Evolutionary conservation across 345 rosid species (phyloP).

Genomic region (Eucalyptus brandiana): DNA sequence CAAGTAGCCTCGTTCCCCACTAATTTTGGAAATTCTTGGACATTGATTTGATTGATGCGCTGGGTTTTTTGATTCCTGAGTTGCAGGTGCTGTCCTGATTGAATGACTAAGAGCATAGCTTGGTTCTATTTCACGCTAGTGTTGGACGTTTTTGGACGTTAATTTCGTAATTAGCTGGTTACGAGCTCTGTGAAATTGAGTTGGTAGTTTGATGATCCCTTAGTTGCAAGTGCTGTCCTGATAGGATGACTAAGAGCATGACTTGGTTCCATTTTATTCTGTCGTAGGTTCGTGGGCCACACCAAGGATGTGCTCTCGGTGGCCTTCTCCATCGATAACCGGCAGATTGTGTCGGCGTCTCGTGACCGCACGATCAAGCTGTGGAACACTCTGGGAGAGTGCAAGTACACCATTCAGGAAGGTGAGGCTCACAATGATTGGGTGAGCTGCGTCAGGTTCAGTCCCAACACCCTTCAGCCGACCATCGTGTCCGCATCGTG

Average conservation of each 20-base stretch:
- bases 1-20: neutral
- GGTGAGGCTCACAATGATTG: constrained; percentile 74
- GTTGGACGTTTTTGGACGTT: neutral
- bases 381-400: constrained; percentile 95
- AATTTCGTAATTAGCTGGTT: too few species aligned
- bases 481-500: constrained; percentile 91
- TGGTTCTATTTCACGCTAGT: neutral
- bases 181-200: neutral
- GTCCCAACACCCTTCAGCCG: constrained; percentile 69
- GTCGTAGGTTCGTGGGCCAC: constrained; percentile 76
- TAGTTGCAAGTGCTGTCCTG: neutral
- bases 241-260: neutral
- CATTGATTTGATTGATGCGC: neutral
- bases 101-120: neutral
- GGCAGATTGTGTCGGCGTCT: constrained; percentile 96
- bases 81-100: neutral
- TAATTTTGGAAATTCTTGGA: neutral
- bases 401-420: constrained; percentile 88
- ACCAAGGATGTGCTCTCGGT: constrained; percentile 92
- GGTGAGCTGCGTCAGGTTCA: constrained; percentile 92
- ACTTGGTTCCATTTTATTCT: neutral
- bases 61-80: neutral
- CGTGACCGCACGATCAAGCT: constrained; percentile 92
- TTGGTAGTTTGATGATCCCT: neutral
- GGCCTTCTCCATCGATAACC: constrained; percentile 91